Base-by-base conservation (phyloP, 345 rosid genomes). In the Psidium friedrichsthalianum region DNA sequence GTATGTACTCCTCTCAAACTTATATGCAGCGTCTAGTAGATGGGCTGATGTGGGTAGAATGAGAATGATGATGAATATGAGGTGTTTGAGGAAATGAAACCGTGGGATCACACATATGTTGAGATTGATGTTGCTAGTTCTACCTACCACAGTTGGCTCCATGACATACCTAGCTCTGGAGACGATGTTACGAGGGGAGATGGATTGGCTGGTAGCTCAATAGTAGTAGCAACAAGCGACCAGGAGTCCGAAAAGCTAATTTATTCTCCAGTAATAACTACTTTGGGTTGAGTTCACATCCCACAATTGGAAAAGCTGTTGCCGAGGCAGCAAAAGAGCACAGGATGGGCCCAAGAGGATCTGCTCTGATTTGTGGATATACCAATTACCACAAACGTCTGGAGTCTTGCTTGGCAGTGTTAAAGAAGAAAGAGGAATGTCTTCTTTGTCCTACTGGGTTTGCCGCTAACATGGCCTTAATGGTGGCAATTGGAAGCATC, bases 301-400 rank as follows among this genome's bases (percentile, higher is more conserved):
- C 99, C 84, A 89, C 98, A 7, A 91, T 97, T 86, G 86, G 92
- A 44, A 93, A 93, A 24, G 96, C 99, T 84, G 94, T 93, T 88
- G 95, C 96, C 15, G 90, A 90, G 99, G 99, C 98, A 85, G 95
- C 94, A 15, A 92, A 47, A 84, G 94, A 95, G 64, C 91, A 93
- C 90, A 98, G 99, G 85, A 97, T 97, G 99, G 98, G 99, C 52
- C 99, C 99, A 11, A 95, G 96, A 85, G 99, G 99, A 61, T 97
- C 99, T 89, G 96, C 98, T 51, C 88, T 97, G 88, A 93, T 95
- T 51, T 95, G 99, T 82, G 99, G 99, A 55, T 97, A 96, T 83
- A 97, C 99, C 83, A 93, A 90, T 87, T 92, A 94, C 90, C 99
- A 97, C 89, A 91, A 96, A 89, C 86, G 88, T 80, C 93, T 96